Percentiles rank a stretch among this genome's conserved stretches.
Evolutionary conservation across 345 rosid species (phyloP).

Genomic region (Ceriops decandra): DNA sequence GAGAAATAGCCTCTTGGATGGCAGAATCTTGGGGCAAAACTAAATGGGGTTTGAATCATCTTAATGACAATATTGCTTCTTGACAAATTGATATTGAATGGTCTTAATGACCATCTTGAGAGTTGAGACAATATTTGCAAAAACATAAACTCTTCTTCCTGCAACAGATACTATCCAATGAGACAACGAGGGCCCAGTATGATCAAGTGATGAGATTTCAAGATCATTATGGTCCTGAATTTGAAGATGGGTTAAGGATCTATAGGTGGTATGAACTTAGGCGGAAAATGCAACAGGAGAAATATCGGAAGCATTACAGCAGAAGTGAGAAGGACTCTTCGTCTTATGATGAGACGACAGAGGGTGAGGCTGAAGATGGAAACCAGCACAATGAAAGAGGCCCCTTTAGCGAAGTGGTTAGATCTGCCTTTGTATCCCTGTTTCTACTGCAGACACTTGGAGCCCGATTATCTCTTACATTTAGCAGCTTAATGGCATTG

Average conservation of each 20-base stretch:
- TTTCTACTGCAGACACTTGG: slow-evolving; percentile 59
- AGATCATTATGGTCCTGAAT: slow-evolving; percentile 33
- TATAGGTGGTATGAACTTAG: slow-evolving; percentile 62
- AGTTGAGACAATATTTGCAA: too few species aligned
- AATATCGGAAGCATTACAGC: slow-evolving; percentile 38
- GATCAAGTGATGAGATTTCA: slow-evolving; percentile 48
- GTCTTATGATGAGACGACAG: slow-evolving; percentile 31
- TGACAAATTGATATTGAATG: too few species aligned
- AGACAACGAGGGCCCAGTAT: slow-evolving; percentile 55
- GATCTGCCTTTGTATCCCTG: slow-evolving; percentile 53
- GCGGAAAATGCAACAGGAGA: slow-evolving; percentile 41
- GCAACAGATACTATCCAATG: slow-evolving; percentile 69
- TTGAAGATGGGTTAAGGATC: slow-evolving; percentile 46
- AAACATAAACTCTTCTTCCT: neutral
- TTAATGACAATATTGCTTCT: too few species aligned
- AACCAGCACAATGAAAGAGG: slow-evolving; percentile 41
- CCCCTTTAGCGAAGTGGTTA: slow-evolving; percentile 55
- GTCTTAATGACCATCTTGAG: too few species aligned
- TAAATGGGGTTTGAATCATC: too few species aligned
- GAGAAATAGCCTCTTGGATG: too few species aligned
- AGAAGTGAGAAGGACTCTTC: slow-evolving; percentile 24
- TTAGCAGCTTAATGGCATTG: slow-evolving; percentile 57
- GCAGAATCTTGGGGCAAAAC: too few species aligned
- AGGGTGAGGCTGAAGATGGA: slow-evolving; percentile 34
- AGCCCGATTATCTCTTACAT: slow-evolving; percentile 52